Percentiles rank a stretch among this genome's conserved stretches.
phyloP scores from a whole-genome alignment of 2,329 filamentous ascomycete species.

The Colletotrichum sidae region DNA sequence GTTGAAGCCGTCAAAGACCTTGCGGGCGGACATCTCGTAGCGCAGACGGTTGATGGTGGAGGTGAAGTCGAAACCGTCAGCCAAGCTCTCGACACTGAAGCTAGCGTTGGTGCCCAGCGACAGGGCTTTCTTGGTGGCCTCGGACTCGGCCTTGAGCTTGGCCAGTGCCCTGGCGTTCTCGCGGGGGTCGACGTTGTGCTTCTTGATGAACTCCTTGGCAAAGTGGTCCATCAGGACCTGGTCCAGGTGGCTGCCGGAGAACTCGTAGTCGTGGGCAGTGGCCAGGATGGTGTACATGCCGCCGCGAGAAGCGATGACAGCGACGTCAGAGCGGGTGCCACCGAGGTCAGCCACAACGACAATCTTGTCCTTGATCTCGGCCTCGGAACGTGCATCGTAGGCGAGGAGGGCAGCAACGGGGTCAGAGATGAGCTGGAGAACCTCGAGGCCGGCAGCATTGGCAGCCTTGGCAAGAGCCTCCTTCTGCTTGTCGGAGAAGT shows the following conservation, averaged over 20 bases:
- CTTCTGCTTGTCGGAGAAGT: constrained; percentile 90
- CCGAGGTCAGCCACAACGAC: constrained; percentile 93
- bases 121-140: constrained; percentile 91
- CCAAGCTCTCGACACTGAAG: constrained; percentile 92
- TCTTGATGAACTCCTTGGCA: constrained; percentile 98
- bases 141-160: constrained; percentile 92
- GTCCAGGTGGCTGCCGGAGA: constrained; percentile 87
- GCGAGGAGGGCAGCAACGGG: constrained; percentile 89
- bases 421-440: constrained; percentile 93
- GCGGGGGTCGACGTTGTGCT: constrained; percentile 90
- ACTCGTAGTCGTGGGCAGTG: constrained; percentile 95
- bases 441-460: constrained; percentile 83
- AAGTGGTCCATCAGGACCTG: constrained; percentile 95
- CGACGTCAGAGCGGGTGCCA: constrained; percentile 90
- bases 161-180: constrained; percentile 84
- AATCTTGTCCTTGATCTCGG: constrained; percentile 83
- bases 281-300: constrained; percentile 97
- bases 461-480: constrained; percentile 82
- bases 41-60: constrained; percentile 92
- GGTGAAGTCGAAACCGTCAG: constrained; percentile 90
- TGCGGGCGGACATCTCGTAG: constrained; percentile 88
- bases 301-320: constrained; percentile 89
- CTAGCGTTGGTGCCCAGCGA: constrained; percentile 88
- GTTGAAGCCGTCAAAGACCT: constrained; percentile 90
- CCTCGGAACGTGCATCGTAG: constrained; percentile 87